These are phyloP conservation scores for Lyophyllum semitale DNA, from an alignment of 768 basidiomycete genomes.

Conservation along the genomic window DNA sequence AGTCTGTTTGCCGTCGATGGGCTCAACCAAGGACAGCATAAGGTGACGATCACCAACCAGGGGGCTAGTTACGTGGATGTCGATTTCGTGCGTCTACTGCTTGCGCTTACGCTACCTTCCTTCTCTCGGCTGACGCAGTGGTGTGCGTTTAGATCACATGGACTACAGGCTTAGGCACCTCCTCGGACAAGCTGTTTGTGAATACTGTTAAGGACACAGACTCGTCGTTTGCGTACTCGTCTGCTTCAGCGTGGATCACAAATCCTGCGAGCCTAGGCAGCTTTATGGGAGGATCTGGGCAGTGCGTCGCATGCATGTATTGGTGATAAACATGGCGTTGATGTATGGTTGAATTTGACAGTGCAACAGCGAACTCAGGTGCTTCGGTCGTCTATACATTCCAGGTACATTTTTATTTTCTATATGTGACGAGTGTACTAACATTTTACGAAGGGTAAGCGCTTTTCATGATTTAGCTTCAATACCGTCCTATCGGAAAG, in stretches of 20 bases:
- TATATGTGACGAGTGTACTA: not conserved
- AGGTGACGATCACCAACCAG: slow-evolving; percentile 35
- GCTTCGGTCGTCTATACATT: slow-evolving; percentile 40
- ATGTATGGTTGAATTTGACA: slow-evolving; percentile 13
- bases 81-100: slow-evolving; percentile 42
- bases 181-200: slow-evolving; percentile 24
- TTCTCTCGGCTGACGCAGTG: not conserved
- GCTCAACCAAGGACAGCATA: slow-evolving; percentile 36
- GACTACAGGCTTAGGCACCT: slow-evolving; percentile 27
- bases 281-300: slow-evolving; percentile 45
- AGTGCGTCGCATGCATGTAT: slow-evolving; percentile 23
- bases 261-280: slow-evolving; percentile 31
- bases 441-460: not conserved
- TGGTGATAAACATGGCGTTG: not conserved
- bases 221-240: slow-evolving; percentile 36
- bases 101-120: not conserved
- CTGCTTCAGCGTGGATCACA: slow-evolving; percentile 32
- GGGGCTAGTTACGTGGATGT: slow-evolving; percentile 39
- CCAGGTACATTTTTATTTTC: slow-evolving; percentile 29
- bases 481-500: not conserved
- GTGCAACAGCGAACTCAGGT: slow-evolving; percentile 31
- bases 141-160: slow-evolving; percentile 31
- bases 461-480: not conserved
- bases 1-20: slow-evolving; percentile 37
- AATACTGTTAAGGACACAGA: slow-evolving; percentile 36